Evolutionary conservation across 2,329 filamentous ascomycete genomes (phyloP).

Genomic region (Truncatella angustata): DNA sequence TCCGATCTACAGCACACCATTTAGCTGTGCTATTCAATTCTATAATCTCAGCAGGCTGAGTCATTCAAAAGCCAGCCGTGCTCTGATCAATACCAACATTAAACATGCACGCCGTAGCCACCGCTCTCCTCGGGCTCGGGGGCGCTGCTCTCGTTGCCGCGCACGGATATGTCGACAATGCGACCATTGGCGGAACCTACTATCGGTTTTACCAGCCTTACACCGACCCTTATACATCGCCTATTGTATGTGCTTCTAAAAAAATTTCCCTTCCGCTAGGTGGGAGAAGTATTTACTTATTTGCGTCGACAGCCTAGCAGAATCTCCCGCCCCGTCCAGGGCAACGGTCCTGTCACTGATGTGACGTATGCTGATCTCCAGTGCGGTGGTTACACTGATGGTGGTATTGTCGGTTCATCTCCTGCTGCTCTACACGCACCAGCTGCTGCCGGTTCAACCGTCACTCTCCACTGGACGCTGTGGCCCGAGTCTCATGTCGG

Average conservation of each 20-base stretch:
- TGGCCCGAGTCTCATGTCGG: slow-evolving; percentile 51
- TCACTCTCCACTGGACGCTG: slow-evolving; percentile 54
- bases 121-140: slow-evolving; percentile 29
- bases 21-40: background rate
- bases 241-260: slow-evolving; percentile 12
- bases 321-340: slow-evolving; percentile 56
- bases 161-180: slow-evolving; percentile 48
- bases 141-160: slow-evolving; percentile 36
- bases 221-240: slow-evolving; percentile 39
- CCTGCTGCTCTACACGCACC: slow-evolving; percentile 54
- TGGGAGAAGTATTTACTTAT: background rate
- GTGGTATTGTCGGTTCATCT: slow-evolving; percentile 44
- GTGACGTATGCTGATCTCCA: slow-evolving; percentile 52
- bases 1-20: background rate
- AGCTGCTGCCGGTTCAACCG: slow-evolving; percentile 50
- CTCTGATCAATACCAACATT: background rate
- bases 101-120: slow-evolving; percentile 13
- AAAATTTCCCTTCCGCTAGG: too few relatives aligned
- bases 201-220: slow-evolving; percentile 40
- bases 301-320: slow-evolving; percentile 35
- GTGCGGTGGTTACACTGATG: slow-evolving; percentile 52
- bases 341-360: slow-evolving; percentile 57
- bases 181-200: slow-evolving; percentile 38
- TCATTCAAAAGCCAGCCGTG: background rate
- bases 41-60: background rate